Base-by-base conservation (phyloP, 1,284 basidiomycete genomes). In the Cutaneotrichosporon dermatis region DNA sequence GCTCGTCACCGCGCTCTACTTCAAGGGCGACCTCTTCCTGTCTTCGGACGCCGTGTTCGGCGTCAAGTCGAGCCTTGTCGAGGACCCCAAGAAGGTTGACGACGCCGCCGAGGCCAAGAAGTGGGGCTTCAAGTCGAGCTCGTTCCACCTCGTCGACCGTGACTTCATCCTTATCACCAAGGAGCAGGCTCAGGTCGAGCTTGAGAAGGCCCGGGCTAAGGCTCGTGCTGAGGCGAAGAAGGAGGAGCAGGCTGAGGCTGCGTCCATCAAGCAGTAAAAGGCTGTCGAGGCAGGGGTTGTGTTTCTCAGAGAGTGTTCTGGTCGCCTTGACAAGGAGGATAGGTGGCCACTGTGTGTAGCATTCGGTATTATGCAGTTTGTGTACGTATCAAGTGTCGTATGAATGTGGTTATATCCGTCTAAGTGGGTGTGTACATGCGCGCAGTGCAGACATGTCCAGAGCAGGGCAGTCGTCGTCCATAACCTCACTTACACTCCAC, bases 1-100 rank as follows among this genome's bases (percentile, higher is more conserved):
- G 58, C 83, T 93, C 44, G 80, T 82, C 16, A 92, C 90, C 0
- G 84, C 89, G 1, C 72, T 91, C 10, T 93, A 89, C 75, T 85
- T 87, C 16, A 83, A 86, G 59, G 86, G 84, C 13, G 88, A 90
- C 63, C 59, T 64, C n/a, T 64, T 64, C 57, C 60, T 64, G 15
- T 57, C 55, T 11, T 59, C 57, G 35, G 65, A 66, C 63, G 65
- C 65, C 35, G 65, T 66, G 44, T 66, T 66, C 48, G 65, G 65
- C 33, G 65, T 64, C 55, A 66, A 66, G 60, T 39, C 37, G n/a
- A 53, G 48, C 15, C 63, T 66, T 4, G 55, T 66, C 50, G 54
- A 34, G 11, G 58, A 64, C 51, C 62, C 63, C 42, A 56, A 54
- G 36, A 25, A 54, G 51, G 39, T 66, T 12, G 41, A 50, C 15